phyloP scores from a whole-genome alignment of 2,329 filamentous ascomycete genomes.

The Monosporascus sp. region DNA sequence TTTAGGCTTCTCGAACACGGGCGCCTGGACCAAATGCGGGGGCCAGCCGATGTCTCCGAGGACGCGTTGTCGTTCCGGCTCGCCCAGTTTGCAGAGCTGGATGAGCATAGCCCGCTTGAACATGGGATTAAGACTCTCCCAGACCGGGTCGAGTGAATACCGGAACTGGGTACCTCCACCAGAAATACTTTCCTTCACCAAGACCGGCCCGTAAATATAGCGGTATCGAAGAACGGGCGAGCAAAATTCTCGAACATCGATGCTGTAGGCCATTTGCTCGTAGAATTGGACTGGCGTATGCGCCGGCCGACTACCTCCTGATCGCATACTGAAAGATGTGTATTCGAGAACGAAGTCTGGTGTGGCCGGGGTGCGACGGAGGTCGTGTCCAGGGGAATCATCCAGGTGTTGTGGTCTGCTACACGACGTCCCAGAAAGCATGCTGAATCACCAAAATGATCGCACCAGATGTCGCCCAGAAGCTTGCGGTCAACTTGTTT shows the following conservation, averaged over 20 bases:
- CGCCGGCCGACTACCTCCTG: background rate
- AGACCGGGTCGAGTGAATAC: background rate
- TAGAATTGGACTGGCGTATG: background rate
- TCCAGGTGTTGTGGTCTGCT: background rate
- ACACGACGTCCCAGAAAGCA: background rate
- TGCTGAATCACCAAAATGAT: background rate
- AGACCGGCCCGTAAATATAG: background rate
- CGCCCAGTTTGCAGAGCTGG: conserved; percentile 3
- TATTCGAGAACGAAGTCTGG: conserved; percentile 7
- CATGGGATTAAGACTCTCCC: background rate
- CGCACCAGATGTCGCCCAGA: background rate
- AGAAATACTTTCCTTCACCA: too few species aligned
- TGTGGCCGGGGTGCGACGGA: conserved; percentile 1
- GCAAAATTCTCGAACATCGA: background rate
- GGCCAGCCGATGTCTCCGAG: background rate
- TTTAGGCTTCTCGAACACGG: conserved; percentile 4
- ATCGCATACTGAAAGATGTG: conserved; percentile 1
- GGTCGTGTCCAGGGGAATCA: background rate
- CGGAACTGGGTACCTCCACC: too few species aligned
- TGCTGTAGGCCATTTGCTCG: background rate
- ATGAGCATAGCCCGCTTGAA: conserved; percentile 1
- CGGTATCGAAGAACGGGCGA: conserved; percentile 5
- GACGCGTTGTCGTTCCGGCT: background rate
- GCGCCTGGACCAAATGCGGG: background rate
- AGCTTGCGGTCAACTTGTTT: background rate